Evolutionary conservation across 306 rosid genomes (phyloP).

Genomic region (Prosopis cineraria): DNA sequence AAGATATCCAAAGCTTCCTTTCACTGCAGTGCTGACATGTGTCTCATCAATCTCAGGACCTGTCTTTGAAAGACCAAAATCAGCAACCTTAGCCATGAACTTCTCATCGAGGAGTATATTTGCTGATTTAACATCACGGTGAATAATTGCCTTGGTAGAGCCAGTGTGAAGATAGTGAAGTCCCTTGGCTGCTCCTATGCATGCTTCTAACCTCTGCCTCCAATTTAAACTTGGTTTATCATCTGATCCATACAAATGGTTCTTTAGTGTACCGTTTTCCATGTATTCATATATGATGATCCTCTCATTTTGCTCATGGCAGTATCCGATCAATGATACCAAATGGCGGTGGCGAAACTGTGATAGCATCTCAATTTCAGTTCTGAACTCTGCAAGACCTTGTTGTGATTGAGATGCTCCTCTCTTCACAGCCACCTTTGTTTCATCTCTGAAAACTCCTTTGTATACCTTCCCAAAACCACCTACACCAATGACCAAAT

Average conservation of each 20-base stretch:
- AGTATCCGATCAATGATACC: constrained; percentile 72
- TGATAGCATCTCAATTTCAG: constrained; percentile 77
- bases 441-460: constrained; percentile 58
- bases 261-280: constrained; percentile 65
- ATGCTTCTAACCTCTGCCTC: constrained; percentile 67
- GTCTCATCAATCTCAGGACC: constrained; percentile 65
- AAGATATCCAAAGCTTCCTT: constrained; percentile 81
- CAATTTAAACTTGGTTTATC: constrained; percentile 50
- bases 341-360: constrained; percentile 73
- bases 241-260: constrained; percentile 57
- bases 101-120: constrained; percentile 71
- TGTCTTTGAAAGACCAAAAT: constrained; percentile 68
- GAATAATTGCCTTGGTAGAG: constrained; percentile 64
- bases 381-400: constrained; percentile 63
- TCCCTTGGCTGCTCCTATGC: constrained; percentile 82
- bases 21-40: constrained; percentile 74
- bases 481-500: constrained; percentile 59
- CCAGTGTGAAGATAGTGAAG: constrained; percentile 83
- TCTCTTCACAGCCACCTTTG: constrained; percentile 71
- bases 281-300: constrained; percentile 67
- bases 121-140: constrained; percentile 76
- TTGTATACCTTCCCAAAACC: constrained; percentile 79
- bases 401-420: constrained; percentile 54
- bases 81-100: constrained; percentile 70
- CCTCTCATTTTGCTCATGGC: constrained; percentile 64